These are phyloP conservation scores for Misopates orontium DNA, from an alignment of 257 asterid genomes.

Conservation along the genomic window DNA sequence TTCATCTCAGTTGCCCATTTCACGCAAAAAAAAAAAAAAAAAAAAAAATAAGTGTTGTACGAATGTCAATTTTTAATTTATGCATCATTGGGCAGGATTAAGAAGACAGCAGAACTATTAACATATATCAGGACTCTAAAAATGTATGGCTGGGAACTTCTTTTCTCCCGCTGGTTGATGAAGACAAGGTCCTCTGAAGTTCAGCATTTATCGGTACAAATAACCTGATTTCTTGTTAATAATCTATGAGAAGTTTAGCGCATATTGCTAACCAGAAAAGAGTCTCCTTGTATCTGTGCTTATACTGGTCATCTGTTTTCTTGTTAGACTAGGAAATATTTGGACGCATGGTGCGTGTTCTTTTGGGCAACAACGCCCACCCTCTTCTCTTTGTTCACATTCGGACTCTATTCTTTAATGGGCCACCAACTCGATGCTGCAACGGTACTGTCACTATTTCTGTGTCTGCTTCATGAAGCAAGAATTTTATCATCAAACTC, in stretches of 20 bases:
- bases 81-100: conserved; percentile 58
- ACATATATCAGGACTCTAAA: conserved; percentile 82
- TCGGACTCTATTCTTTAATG: conserved; percentile 85
- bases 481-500: not conserved
- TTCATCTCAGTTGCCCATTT: no score
- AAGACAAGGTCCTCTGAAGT: conserved; percentile 88
- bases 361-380: conserved; percentile 99
- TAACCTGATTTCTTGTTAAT: conserved; percentile 11
- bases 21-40: no score
- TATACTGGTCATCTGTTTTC: conserved; percentile 23
- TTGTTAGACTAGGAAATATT: conserved; percentile 83
- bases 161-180: conserved; percentile 74
- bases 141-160: conserved; percentile 94
- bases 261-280: conserved; percentile 9
- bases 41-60: no score
- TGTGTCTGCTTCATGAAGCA: conserved; percentile 11
- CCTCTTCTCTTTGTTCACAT: conserved; percentile 87
- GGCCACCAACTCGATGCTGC: conserved; percentile 98
- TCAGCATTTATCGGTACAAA: conserved; percentile 67
- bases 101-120: conserved; percentile 78
- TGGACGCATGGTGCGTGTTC: conserved; percentile 99
- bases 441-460: conserved; percentile 54
- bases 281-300: conserved; percentile 21
- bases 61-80: conserved; percentile 4
- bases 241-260: conserved; percentile 4